Evolutionary conservation across 1,284 basidiomycete genomes (phyloP).

Genomic region (Puccinia sorghi): DNA sequence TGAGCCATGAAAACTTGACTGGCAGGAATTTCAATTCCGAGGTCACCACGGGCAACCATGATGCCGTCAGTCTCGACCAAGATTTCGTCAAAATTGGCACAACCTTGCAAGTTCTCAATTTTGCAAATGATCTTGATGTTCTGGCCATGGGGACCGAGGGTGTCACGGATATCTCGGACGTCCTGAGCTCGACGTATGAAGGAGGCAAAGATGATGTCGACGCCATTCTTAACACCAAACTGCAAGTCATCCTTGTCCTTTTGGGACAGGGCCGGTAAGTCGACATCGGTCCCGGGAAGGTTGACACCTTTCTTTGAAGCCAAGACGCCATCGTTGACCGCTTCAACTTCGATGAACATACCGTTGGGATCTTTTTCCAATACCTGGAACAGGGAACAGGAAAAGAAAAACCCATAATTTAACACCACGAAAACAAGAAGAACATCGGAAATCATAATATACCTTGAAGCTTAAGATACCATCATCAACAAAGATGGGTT

Average conservation of each 20-base stretch:
- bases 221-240: constrained; percentile 95
- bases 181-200: constrained; percentile 93
- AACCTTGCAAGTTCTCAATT: constrained; percentile 97
- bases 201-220: constrained; percentile 98
- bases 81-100: constrained; percentile 96
- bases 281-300: constrained; percentile 95
- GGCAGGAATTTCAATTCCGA: constrained; percentile 97
- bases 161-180: constrained; percentile 83
- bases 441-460: constrained; percentile 1
- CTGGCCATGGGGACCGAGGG: constrained; percentile 86
- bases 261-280: constrained; percentile 93
- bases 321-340: constrained; percentile 88
- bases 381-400: constrained; percentile 64
- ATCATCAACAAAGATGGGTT: constrained; percentile 96
- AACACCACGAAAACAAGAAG: not conserved
- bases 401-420: constrained; percentile 85
- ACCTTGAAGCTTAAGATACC: constrained; percentile 63
- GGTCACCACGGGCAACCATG: constrained; percentile 97
- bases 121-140: constrained; percentile 97
- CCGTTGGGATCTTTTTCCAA: constrained; percentile 64
- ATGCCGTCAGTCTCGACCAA: constrained; percentile 89
- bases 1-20: constrained; percentile 96
- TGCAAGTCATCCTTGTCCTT: constrained; percentile 95
- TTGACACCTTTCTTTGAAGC: constrained; percentile 99
- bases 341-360: constrained; percentile 76